Evolutionary conservation across 139 green algal species (phyloP).

Genomic region (Auxenochlorella pyrenoidosa): DNA sequence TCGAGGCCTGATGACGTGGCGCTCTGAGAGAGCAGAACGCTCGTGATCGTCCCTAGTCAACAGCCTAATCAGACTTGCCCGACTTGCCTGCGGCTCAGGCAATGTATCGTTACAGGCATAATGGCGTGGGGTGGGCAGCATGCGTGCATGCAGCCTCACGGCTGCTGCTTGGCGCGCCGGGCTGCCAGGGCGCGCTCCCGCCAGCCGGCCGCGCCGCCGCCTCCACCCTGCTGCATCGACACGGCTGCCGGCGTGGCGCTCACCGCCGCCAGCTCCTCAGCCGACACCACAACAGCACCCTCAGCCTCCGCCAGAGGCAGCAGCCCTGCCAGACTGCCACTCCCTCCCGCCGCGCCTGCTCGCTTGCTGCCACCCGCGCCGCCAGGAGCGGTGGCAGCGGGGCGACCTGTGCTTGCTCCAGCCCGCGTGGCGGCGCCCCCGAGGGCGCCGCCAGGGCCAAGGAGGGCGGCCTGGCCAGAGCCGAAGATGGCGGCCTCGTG

Average conservation of each 20-base stretch:
- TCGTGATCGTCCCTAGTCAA: too few species aligned
- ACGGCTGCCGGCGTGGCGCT: not conserved
- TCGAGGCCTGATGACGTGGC: too few species aligned
- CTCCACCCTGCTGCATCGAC: not conserved
- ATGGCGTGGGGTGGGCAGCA: too few species aligned
- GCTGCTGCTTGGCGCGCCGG: conserved; percentile 5
- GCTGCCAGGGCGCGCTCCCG: conserved; percentile 8
- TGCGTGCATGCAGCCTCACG: not conserved
- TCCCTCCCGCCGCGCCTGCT: not conserved
- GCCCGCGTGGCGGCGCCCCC: not conserved
- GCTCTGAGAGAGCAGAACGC: too few species aligned
- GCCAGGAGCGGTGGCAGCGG: not conserved
- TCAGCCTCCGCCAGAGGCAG: not conserved
- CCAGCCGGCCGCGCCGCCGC: not conserved
- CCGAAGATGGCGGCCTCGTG: conserved; percentile 30
- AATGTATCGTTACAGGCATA: not conserved
- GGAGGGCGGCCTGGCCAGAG: conserved; percentile 1
- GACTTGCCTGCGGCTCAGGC: not conserved
- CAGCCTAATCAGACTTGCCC: too few species aligned
- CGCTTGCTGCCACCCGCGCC: not conserved
- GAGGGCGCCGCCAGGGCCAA: not conserved
- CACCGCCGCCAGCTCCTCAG: not conserved
- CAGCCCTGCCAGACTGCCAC: not conserved
- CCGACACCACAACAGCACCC: conserved; percentile 9
- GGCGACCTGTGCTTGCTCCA: not conserved